phyloP scores from a whole-genome alignment of 371 early-diverging fungal species.

The Apophysomyces sp. region DNA sequence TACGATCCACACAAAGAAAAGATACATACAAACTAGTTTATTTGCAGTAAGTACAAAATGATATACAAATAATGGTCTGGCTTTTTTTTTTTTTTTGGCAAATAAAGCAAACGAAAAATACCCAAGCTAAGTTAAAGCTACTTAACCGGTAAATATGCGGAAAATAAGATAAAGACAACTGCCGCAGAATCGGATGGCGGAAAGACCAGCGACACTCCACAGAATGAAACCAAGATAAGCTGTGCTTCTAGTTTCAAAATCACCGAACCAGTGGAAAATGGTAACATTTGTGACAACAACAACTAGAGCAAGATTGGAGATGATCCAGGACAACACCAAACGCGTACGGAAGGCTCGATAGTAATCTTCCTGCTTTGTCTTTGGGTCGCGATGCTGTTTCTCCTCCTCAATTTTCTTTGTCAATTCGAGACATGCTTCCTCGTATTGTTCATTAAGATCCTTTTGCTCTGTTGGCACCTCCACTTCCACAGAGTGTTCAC shows the following conservation, averaged over 20 bases:
- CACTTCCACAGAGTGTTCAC: conserved; percentile 54
- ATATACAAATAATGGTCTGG: neutral
- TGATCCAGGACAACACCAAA: conserved; percentile 75
- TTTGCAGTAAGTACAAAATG: too few species aligned
- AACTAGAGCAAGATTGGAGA: conserved; percentile 78
- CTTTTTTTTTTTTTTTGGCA: neutral
- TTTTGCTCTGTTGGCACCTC: conserved; percentile 71
- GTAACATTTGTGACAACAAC: conserved; percentile 45
- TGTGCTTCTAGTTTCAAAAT: conserved; percentile 47
- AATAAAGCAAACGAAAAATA: neutral
- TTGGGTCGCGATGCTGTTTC: conserved; percentile 65
- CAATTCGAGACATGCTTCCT: conserved; percentile 63
- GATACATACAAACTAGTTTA: too few species aligned
- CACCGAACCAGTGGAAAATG: conserved; percentile 32
- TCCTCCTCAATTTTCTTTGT: conserved; percentile 44
- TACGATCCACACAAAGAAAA: neutral
- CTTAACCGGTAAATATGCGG: conserved; percentile 44
- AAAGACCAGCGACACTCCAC: conserved; percentile 85
- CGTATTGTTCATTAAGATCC: conserved; percentile 79
- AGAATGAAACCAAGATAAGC: conserved; percentile 84
- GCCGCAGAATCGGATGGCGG: conserved; percentile 82
- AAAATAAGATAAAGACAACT: conserved; percentile 71
- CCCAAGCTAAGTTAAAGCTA: neutral
- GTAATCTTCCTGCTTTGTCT: conserved; percentile 83
- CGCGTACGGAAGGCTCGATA: conserved; percentile 85